These are phyloP conservation scores for Canavalia ensiformis DNA, from an alignment of 306 rosid genomes.

Conservation along the genomic window DNA sequence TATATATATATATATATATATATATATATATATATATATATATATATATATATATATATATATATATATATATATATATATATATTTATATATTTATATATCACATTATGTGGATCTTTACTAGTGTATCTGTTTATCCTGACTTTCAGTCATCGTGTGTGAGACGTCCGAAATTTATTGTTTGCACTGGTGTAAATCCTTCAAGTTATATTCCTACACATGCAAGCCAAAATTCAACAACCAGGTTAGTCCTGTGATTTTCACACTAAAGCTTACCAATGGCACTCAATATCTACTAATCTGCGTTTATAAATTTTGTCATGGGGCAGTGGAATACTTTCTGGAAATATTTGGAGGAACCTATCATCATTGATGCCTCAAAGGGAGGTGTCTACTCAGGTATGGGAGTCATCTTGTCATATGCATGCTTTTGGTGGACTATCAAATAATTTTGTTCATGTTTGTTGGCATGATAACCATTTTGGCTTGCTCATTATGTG, in stretches of 20 bases:
- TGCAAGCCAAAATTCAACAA: slow-evolving; percentile 70
- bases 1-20: slow-evolving; percentile 24
- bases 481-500: slow-evolving; percentile 12
- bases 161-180: slow-evolving; percentile 92
- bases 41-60: slow-evolving; percentile 29
- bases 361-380: slow-evolving; percentile 83
- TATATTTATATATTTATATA: slow-evolving; percentile 31
- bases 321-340: slow-evolving; percentile 73
- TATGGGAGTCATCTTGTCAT: slow-evolving; percentile 48
- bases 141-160: slow-evolving; percentile 82
- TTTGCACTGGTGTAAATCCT: slow-evolving; percentile 94
- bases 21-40: slow-evolving; percentile 31
- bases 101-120: slow-evolving; percentile 17
- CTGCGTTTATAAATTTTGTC: slow-evolving; percentile 43
- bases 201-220: slow-evolving; percentile 80
- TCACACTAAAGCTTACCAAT: background rate
- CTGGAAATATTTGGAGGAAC: slow-evolving; percentile 88
- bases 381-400: slow-evolving; percentile 82
- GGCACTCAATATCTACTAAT: slow-evolving; percentile 31
- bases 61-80: slow-evolving; percentile 40
- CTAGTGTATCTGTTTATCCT: slow-evolving; percentile 19
- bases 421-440: slow-evolving; percentile 15
- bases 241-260: slow-evolving; percentile 62
- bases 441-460: background rate
- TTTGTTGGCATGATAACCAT: slow-evolving; percentile 15